A percentile compares a stretch with the other conserved stretches of the same genome.
Evolutionary conservation across 306 rosid genomes (phyloP).

Genomic region (Myrica gale): DNA sequence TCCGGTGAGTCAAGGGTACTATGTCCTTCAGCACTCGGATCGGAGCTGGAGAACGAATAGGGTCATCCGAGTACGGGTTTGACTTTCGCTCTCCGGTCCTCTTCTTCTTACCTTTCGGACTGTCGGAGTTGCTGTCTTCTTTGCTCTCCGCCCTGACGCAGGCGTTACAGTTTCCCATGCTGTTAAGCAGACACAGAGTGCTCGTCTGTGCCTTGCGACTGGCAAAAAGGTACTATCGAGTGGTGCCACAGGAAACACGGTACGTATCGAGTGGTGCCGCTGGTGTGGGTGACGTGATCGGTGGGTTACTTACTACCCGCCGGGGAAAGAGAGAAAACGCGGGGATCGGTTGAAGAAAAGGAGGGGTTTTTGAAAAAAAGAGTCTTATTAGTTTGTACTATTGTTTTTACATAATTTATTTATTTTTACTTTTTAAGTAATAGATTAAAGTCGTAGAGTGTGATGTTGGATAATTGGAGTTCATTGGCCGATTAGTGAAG

Average conservation of each 20-base stretch:
- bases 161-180: constrained; percentile 83
- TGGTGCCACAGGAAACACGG: background rate
- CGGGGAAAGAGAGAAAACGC: constrained; percentile 27
- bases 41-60: constrained; percentile 55
- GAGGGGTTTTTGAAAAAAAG: constrained; percentile 30
- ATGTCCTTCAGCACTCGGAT: constrained; percentile 85
- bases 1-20: constrained; percentile 62
- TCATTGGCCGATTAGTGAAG: background rate
- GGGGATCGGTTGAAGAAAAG: constrained; percentile 38
- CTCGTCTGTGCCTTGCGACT: background rate
- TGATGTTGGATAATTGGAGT: background rate
- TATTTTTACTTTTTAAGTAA: background rate
- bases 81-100: constrained; percentile 39
- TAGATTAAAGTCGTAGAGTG: background rate
- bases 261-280: background rate
- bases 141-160: constrained; percentile 51
- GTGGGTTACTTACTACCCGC: background rate
- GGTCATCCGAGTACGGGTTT: constrained; percentile 53
- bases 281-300: constrained; percentile 9
- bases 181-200: background rate
- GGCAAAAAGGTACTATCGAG: background rate
- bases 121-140: constrained; percentile 29
- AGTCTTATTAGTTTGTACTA: background rate
- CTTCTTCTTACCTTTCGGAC: constrained; percentile 25
- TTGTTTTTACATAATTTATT: background rate